Evolutionary conservation across 2,329 filamentous ascomycete genomes (phyloP).

Genomic region (Fusarium sp.): DNA sequence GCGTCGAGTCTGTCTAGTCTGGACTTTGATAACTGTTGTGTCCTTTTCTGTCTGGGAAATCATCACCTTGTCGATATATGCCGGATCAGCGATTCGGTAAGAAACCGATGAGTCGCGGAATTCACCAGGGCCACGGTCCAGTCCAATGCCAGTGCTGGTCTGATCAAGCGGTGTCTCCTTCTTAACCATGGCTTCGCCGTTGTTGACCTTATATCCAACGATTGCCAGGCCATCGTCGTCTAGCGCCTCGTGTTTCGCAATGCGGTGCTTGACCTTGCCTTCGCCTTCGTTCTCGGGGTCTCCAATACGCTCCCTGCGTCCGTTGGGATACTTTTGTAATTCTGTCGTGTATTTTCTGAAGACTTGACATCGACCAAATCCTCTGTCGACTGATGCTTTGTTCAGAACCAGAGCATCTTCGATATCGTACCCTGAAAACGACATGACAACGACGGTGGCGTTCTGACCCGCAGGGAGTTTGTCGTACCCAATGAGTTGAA

Average conservation of each 20-base stretch:
- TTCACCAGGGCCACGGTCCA: constrained; percentile 72
- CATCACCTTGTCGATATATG: constrained; percentile 97
- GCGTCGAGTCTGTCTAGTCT: constrained; percentile 93
- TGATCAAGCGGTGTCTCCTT: constrained; percentile 89
- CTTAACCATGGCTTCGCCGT: constrained; percentile 89
- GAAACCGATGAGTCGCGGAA: constrained; percentile 77
- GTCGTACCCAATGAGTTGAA: constrained; percentile 96
- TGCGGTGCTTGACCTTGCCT: constrained; percentile 70
- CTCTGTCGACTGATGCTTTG: constrained; percentile 93
- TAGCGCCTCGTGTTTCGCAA: constrained; percentile 78
- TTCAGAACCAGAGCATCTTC: constrained; percentile 97
- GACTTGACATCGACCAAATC: constrained; percentile 97
- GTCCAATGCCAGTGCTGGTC: constrained; percentile 77
- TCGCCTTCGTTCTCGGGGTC: constrained; percentile 68
- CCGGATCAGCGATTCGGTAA: constrained; percentile 86
- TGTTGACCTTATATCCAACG: constrained; percentile 83
- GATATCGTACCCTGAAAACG: constrained; percentile 98
- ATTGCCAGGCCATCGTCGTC: constrained; percentile 90
- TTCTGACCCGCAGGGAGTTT: constrained; percentile 97
- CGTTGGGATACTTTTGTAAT: constrained; percentile 90
- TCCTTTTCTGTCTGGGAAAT: constrained; percentile 90
- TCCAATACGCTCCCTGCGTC: constrained; percentile 76
- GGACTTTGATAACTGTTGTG: constrained; percentile 89
- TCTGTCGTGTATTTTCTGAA: constrained; percentile 93
- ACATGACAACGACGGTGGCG: constrained; percentile 98